These are phyloP conservation scores for Hygrophorus pudorinus DNA, from an alignment of 768 basidiomycete species.

Conservation along the genomic window DNA sequence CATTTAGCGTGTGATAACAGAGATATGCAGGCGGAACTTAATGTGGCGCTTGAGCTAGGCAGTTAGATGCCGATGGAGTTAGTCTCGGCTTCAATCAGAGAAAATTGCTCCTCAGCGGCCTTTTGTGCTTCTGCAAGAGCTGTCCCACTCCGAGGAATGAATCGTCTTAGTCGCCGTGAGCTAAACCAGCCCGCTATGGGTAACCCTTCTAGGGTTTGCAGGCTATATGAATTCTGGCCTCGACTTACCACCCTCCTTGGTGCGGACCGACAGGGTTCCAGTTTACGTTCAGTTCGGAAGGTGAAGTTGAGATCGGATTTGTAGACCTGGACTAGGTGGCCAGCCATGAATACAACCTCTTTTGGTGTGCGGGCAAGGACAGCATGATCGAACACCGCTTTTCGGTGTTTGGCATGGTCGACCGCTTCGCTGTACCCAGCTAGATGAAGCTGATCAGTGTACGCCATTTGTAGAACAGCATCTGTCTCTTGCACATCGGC, in stretches of 20 bases:
- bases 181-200: constrained; percentile 12
- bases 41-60: no score
- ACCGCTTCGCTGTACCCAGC: constrained; percentile 19
- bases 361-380: constrained; percentile 9
- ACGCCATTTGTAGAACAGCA: constrained; percentile 16
- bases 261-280: no score
- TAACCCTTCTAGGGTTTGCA: constrained; percentile 10
- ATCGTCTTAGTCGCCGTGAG: constrained; percentile 12
- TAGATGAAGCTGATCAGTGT: constrained; percentile 19
- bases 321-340: constrained; percentile 24
- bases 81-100: no score
- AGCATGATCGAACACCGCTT: constrained; percentile 16
- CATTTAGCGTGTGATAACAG: no score
- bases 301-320: no score
- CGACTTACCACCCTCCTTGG: constrained; percentile 19
- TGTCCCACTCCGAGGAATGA: constrained; percentile 13
- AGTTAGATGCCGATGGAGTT: no score
- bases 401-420: constrained; percentile 15
- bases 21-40: no score
- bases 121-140: constrained; percentile 12
- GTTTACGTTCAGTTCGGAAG: no score
- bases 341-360: constrained; percentile 15
- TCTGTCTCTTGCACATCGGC: background rate
- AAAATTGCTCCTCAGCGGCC: no score
- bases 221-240: no score